Conservation (phyloP, 192 early-diverging fungal genomes). For the Coemansia sp. region DNA sequence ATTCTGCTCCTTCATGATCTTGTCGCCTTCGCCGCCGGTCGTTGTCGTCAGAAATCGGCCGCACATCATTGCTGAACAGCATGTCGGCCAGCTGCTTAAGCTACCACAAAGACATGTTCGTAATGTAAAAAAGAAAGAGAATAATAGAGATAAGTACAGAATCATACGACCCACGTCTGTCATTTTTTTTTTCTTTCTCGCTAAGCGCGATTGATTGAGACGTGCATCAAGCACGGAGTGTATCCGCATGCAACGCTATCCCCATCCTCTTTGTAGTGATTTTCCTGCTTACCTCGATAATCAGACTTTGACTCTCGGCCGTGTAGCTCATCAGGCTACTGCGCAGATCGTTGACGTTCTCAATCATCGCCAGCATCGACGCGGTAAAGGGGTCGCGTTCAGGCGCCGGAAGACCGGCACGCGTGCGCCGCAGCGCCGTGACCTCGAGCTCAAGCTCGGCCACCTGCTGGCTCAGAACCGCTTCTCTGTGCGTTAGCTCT, state of each 20-base stretch:
- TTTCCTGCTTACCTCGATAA: constrained; percentile 10
- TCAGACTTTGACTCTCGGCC: constrained; percentile 10
- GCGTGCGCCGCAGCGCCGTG: constrained; percentile 5
- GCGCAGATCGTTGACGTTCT: constrained; percentile 14
- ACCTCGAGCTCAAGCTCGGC: constrained; percentile 35
- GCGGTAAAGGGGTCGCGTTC: constrained; percentile 25
- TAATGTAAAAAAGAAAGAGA: neutral
- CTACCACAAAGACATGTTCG: constrained; percentile 4
- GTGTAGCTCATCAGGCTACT: constrained; percentile 11
- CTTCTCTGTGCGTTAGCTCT: constrained; percentile 19
- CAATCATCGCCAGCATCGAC: constrained; percentile 19
- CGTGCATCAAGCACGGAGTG: too few species aligned
- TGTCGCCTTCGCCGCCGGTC: neutral
- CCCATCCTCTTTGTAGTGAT: neutral
- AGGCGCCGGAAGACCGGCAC: constrained; percentile 14
- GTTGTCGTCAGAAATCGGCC: neutral
- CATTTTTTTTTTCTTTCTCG: neutral
- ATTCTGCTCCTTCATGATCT: too few species aligned
- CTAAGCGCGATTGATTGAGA: too few species aligned
- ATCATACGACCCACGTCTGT: neutral
- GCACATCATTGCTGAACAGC: neutral
- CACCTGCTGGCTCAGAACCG: constrained; percentile 31
- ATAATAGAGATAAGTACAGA: neutral
- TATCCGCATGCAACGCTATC: neutral
- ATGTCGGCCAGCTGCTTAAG: constrained; percentile 11